A percentile compares a stretch with the other conserved stretches of the same genome.
phyloP scores from a whole-genome alignment of 352 stramenopile genomes.

The Phytophthora lateralis region DNA sequence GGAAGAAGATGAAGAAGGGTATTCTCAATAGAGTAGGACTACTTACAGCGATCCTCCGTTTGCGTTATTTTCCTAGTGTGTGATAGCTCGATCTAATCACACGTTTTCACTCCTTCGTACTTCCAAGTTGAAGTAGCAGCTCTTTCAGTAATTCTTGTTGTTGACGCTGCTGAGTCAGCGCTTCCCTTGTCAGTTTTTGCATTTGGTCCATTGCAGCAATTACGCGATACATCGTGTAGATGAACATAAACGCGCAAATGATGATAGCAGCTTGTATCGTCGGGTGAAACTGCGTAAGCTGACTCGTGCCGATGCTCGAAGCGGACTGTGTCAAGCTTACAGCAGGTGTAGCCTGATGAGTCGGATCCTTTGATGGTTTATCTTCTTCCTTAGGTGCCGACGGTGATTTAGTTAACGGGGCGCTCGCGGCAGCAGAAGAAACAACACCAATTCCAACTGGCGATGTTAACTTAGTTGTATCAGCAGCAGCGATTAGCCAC shows the following conservation, averaged over 20 bases:
- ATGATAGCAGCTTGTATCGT: constrained; percentile 51
- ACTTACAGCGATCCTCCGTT: background rate
- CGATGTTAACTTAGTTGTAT: constrained; percentile 17
- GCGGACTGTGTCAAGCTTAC: constrained; percentile 2
- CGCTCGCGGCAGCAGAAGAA: background rate
- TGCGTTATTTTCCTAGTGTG: too few species aligned
- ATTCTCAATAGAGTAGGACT: constrained; percentile 22
- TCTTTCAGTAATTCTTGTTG: constrained; percentile 73
- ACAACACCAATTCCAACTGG: background rate
- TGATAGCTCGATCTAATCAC: background rate
- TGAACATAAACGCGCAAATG: constrained; percentile 65
- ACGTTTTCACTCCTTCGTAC: constrained; percentile 9
- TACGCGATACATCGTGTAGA: constrained; percentile 75
- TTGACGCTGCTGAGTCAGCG: constrained; percentile 59
- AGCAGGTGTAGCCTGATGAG: background rate
- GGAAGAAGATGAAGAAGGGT: constrained; percentile 47
- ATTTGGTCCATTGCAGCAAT: constrained; percentile 64
- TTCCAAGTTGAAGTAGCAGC: constrained; percentile 50
- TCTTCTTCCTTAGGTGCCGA: constrained; percentile 3
- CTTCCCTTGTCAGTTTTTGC: constrained; percentile 57
- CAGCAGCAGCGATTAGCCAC: constrained; percentile 56
- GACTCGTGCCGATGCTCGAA: background rate
- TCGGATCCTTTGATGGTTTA: background rate
- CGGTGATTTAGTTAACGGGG: constrained; percentile 1
- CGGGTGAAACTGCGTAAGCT: constrained; percentile 18